A percentile compares a stretch with the other conserved stretches of the same genome.
Conservation (phyloP, 345 rosid genomes). For the Eucalyptus rudis region DNA sequence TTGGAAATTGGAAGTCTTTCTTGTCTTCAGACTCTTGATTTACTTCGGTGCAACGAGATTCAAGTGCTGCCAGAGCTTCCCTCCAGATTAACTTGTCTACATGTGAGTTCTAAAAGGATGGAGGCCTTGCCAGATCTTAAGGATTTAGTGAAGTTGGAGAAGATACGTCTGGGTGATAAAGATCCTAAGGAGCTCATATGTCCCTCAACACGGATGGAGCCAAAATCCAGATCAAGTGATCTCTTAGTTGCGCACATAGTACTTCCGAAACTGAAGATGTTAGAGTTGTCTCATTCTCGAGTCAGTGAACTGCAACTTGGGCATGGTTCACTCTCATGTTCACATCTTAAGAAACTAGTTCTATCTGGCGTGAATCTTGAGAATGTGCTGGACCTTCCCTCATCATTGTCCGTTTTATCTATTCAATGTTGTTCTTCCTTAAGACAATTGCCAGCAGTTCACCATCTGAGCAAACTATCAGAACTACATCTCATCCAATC, state of each 20-base stretch:
- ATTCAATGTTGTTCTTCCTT: rapidly evolving
- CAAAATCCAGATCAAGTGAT: not conserved
- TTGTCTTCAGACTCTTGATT: not conserved
- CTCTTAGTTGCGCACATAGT: not conserved
- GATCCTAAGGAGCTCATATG: not conserved
- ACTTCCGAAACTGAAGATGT: not conserved
- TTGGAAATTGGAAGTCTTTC: not conserved
- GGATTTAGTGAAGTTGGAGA: not conserved
- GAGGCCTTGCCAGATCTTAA: not conserved
- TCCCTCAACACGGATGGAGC: not conserved
- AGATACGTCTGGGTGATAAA: not conserved
- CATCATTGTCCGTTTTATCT: not conserved
- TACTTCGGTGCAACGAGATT: not conserved
- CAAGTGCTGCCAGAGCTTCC: not conserved
- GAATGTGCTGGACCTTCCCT: not conserved
- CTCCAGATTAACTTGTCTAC: not conserved
- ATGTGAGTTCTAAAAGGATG: not conserved
- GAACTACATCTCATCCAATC: not conserved
- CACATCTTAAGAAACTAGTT: not conserved
- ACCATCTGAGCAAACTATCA: not conserved
- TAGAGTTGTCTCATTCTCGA: not conserved
- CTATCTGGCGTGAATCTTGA: not conserved
- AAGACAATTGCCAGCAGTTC: not conserved
- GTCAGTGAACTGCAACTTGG: not conserved
- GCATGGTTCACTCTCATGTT: not conserved